Percentiles rank a stretch among this genome's conserved stretches.
Conservation (phyloP, 345 rosid genomes). For the Ricinus communis region DNA sequence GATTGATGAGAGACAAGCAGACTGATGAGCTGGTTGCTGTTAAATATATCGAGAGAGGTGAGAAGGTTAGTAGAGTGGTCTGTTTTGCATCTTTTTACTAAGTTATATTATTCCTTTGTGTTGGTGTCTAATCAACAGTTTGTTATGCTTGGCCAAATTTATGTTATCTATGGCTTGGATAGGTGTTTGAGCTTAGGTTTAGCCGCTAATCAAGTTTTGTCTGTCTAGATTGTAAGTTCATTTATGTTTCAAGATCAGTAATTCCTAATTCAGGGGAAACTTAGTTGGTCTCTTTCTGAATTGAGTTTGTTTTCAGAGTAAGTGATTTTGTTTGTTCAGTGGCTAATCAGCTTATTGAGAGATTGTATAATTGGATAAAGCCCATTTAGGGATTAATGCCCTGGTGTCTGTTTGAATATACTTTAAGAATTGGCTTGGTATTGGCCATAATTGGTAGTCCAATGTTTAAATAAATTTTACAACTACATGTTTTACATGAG, state of each 20-base stretch:
- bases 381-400: too few relatives aligned
- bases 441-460: background rate
- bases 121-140: too few relatives aligned
- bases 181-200: background rate
- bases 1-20: slow-evolving; percentile 80
- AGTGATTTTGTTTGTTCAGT: background rate
- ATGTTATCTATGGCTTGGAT: background rate
- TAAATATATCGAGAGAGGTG: slow-evolving; percentile 94
- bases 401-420: too few relatives aligned
- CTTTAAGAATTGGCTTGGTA: background rate
- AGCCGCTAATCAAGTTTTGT: background rate
- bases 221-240: background rate
- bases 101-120: too few relatives aligned
- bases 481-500: background rate
- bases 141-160: background rate
- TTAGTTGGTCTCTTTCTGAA: background rate
- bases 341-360: too few relatives aligned
- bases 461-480: background rate
- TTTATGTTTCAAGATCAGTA: background rate
- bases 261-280: background rate
- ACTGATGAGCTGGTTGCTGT: slow-evolving; percentile 91
- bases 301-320: background rate
- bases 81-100: too few relatives aligned
- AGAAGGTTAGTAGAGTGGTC: slow-evolving; percentile 23
- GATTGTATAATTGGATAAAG: too few relatives aligned